Evolutionary conservation across 2,329 filamentous ascomycete species (phyloP).

Genomic region (Lecanicillium sp.): DNA sequence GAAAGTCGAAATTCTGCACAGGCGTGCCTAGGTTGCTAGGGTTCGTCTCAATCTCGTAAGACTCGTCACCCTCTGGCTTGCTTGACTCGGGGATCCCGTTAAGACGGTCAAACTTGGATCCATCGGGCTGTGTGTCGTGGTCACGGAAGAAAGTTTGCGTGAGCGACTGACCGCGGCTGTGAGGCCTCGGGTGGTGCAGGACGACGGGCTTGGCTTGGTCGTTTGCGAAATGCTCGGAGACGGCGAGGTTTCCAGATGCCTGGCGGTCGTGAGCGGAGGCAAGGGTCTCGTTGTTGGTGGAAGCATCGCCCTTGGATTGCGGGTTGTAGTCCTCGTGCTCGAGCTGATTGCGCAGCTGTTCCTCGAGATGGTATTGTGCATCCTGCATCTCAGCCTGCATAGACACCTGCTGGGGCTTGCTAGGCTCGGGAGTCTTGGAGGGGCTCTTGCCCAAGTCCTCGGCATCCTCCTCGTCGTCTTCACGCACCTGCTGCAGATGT

Average conservation of each 20-base stretch:
- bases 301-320: conserved; percentile 37
- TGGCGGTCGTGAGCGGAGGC: conserved; percentile 35
- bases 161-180: conserved; percentile 65
- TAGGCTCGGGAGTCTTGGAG: conserved; percentile 49
- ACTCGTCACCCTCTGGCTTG: conserved; percentile 42
- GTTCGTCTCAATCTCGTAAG: conserved; percentile 66
- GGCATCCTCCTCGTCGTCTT: conserved; percentile 59
- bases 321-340: conserved; percentile 74
- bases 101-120: conserved; percentile 33
- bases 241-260: conserved; percentile 42
- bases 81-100: conserved; percentile 35
- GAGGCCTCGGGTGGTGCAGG: conserved; percentile 67
- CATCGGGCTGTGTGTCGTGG: conserved; percentile 40
- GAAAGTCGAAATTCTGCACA: conserved; percentile 43
- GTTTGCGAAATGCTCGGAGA: conserved; percentile 46
- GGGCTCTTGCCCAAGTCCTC: conserved; percentile 37
- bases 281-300: conserved; percentile 21
- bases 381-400: conserved; percentile 82
- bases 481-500: conserved; percentile 65
- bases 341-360: conserved; percentile 70
- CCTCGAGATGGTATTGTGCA: conserved; percentile 77
- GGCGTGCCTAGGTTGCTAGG: conserved; percentile 67
- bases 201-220: conserved; percentile 49
- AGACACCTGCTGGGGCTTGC: conserved; percentile 53
- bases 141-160: conserved; percentile 61